Conservation (phyloP, 2,329 filamentous ascomycete species). For the Parafenestella ontariensis region DNA sequence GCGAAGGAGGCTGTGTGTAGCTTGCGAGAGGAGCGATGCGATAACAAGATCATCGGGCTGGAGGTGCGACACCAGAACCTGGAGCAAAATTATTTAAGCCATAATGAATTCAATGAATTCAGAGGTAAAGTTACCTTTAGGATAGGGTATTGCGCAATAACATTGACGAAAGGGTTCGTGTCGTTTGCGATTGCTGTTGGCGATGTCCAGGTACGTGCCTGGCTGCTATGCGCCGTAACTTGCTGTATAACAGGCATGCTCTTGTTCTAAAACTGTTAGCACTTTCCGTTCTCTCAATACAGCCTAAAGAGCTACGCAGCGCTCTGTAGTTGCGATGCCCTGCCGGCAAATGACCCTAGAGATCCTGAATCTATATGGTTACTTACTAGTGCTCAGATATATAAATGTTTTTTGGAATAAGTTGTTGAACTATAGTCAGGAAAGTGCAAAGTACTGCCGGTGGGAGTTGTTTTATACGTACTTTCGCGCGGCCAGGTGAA, state of each 20-base stretch:
- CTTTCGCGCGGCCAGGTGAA: no score
- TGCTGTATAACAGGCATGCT: not conserved
- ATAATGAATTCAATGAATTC: not conserved
- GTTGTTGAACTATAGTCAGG: no score
- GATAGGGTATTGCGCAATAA: constrained; percentile 10
- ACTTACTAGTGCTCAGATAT: no score
- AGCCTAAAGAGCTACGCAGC: no score
- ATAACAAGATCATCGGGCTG: constrained; percentile 6
- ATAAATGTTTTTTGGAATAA: no score
- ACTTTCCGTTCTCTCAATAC: not conserved
- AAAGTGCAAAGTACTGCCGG: no score
- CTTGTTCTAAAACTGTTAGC: not conserved
- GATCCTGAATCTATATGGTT: no score
- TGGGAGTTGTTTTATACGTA: no score
- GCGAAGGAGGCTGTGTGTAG: constrained; percentile 6
- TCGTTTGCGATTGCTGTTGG: constrained; percentile 6
- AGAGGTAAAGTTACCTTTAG: constrained; percentile 8
- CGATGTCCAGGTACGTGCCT: constrained; percentile 1
- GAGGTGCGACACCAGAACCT: constrained; percentile 10
- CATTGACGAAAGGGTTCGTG: not conserved
- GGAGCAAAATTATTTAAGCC: not conserved
- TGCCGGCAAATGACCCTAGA: no score
- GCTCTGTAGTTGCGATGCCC: no score
- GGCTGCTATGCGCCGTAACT: not conserved
- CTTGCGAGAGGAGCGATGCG: constrained; percentile 8